Evolutionary conservation across 2,329 filamentous ascomycete genomes (phyloP).

Genomic region (Chrysoporthe austroafricana): DNA sequence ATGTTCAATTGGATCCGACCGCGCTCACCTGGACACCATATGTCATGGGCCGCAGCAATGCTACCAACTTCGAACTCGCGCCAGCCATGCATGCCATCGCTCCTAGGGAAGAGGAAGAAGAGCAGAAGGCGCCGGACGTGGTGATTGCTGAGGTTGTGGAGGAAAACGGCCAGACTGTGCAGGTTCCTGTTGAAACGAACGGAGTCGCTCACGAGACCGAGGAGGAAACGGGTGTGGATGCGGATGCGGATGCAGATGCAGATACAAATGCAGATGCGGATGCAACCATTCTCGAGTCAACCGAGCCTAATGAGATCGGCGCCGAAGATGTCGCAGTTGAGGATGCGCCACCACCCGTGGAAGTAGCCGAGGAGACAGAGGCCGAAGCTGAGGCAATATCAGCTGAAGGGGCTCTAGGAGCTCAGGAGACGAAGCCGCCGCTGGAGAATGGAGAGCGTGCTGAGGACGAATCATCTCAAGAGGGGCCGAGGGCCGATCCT

Average conservation of each 20-base stretch:
- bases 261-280: constrained; percentile 17
- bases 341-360: constrained; percentile 20
- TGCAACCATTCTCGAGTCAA: constrained; percentile 42
- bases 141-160: constrained; percentile 37
- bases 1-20: constrained; percentile 80
- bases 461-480: constrained; percentile 29
- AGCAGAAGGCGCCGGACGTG: constrained; percentile 41
- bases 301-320: constrained; percentile 42
- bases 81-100: constrained; percentile 85
- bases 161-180: constrained; percentile 38
- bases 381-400: neutral
- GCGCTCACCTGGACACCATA: constrained; percentile 94
- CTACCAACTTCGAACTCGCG: constrained; percentile 80
- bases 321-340: constrained; percentile 14
- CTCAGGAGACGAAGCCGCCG: constrained; percentile 31
- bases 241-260: neutral
- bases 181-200: constrained; percentile 33
- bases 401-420: constrained; percentile 10
- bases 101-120: constrained; percentile 75
- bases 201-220: constrained; percentile 37
- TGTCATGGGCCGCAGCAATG: constrained; percentile 87
- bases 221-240: constrained; percentile 28
- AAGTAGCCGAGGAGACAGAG: constrained; percentile 1
- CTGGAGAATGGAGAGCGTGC: constrained; percentile 31
- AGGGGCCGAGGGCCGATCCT: constrained; percentile 26